phyloP scores from a whole-genome alignment of 108 stramenopile species.

The Cyclostephanos tholiformis region DNA sequence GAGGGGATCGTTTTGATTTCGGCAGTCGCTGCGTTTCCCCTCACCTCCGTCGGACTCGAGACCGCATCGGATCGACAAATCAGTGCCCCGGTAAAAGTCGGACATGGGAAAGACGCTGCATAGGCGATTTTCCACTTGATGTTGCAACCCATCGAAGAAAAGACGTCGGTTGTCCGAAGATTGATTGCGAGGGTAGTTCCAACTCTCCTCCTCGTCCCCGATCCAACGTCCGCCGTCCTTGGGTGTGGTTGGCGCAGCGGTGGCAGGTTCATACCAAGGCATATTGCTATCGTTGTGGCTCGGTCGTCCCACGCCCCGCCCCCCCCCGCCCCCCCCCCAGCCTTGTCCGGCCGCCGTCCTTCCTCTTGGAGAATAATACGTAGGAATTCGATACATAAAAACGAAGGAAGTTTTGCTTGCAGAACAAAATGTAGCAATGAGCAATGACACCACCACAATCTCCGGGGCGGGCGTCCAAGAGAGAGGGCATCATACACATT shows the following conservation, averaged over 20 bases:
- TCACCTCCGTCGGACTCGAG: background rate
- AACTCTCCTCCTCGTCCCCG: slow-evolving; percentile 9
- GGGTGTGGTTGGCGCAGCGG: background rate
- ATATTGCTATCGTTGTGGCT: background rate
- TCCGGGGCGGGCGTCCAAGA: slow-evolving; percentile 51
- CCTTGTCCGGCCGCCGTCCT: too few relatives aligned
- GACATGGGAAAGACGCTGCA: background rate
- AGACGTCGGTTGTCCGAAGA: background rate
- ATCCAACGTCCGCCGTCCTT: background rate
- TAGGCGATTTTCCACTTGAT: slow-evolving; percentile 24
- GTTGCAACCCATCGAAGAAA: slow-evolving; percentile 24
- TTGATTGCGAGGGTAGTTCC: slow-evolving; percentile 7
- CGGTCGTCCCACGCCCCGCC: too few relatives aligned
- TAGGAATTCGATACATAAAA: too few relatives aligned
- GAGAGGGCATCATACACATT: slow-evolving; percentile 48
- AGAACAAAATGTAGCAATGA: too few relatives aligned
- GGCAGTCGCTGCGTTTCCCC: background rate
- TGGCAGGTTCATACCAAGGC: slow-evolving; percentile 21
- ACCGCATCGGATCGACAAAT: background rate
- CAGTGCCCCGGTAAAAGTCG: background rate
- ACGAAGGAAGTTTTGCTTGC: too few relatives aligned
- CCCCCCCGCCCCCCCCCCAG: too few relatives aligned
- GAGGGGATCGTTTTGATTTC: background rate
- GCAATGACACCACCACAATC: too few relatives aligned
- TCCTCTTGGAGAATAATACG: too few relatives aligned